Conservation (phyloP, 164 flowering plant species). For the Nelumbo lutea region DNA sequence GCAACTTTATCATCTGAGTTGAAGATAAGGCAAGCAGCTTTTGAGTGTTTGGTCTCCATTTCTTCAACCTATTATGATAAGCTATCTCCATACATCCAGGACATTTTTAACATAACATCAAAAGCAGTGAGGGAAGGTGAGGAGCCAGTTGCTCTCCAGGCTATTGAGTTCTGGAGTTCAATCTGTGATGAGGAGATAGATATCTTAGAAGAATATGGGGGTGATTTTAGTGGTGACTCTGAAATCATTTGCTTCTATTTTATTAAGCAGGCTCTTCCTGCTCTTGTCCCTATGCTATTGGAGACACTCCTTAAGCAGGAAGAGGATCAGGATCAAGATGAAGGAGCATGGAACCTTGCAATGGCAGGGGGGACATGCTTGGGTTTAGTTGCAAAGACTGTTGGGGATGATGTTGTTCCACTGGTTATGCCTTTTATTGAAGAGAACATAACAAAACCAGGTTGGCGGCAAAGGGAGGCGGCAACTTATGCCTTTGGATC, state of each 20-base stretch:
- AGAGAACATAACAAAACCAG: slow-evolving; percentile 60
- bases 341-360: slow-evolving; percentile 70
- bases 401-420: slow-evolving; percentile 70
- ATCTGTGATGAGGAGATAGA: slow-evolving; percentile 74
- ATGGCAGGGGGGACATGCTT: slow-evolving; percentile 84
- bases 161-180: slow-evolving; percentile 72
- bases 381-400: slow-evolving; percentile 63
- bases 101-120: slow-evolving; percentile 52
- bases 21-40: slow-evolving; percentile 61
- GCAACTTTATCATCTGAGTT: slow-evolving; percentile 50
- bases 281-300: slow-evolving; percentile 62
- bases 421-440: slow-evolving; percentile 66
- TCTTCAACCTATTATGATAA: slow-evolving; percentile 61
- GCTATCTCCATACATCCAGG: slow-evolving; percentile 57
- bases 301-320: slow-evolving; percentile 72
- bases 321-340: slow-evolving; percentile 76
- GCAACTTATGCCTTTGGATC: slow-evolving; percentile 80
- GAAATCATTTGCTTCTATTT: slow-evolving; percentile 62
- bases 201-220: slow-evolving; percentile 55
- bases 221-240: slow-evolving; percentile 49
- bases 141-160: slow-evolving; percentile 68
- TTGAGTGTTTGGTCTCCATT: slow-evolving; percentile 69
- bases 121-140: slow-evolving; percentile 67
- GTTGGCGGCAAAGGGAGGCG: slow-evolving; percentile 71
- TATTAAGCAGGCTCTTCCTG: slow-evolving; percentile 68